phyloP scores from a whole-genome alignment of 768 basidiomycete species.

The Naganishia vaughanmartiniae region DNA sequence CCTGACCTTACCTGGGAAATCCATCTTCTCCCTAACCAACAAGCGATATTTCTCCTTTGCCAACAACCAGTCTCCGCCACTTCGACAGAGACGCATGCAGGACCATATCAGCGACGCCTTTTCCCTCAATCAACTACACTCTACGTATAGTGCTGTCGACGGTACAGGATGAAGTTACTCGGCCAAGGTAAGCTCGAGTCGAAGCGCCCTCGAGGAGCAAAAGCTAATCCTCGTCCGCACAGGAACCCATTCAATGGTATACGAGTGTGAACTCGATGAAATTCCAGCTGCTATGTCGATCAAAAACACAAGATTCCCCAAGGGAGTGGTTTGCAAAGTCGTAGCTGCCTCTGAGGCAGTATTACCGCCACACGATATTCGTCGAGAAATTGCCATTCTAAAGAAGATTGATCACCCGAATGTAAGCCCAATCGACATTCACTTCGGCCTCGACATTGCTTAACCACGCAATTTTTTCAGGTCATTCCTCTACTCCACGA shows the following conservation, averaged over 20 bases:
- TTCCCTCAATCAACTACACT: conserved; percentile 8
- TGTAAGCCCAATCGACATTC: neutral
- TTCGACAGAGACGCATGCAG: conserved; percentile 7
- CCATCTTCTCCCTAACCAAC: neutral
- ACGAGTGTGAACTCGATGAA: neutral
- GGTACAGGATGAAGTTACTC: conserved; percentile 19
- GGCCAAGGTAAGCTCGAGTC: conserved; percentile 6
- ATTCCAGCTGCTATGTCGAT: neutral
- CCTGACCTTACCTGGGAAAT: neutral
- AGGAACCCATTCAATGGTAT: conserved; percentile 24
- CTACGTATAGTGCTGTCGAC: conserved; percentile 16
- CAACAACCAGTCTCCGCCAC: neutral
- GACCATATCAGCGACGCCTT: neutral
- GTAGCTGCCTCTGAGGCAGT: conserved; percentile 3
- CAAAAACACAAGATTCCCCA: neutral
- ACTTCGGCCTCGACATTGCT: neutral
- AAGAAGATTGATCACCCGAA: conserved; percentile 24
- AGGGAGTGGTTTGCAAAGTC: conserved; percentile 18
- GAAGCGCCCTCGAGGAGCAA: neutral
- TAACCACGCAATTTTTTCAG: neutral
- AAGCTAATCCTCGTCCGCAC: neutral
- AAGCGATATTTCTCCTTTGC: neutral
- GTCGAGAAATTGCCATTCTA: conserved; percentile 19
- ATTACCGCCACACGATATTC: conserved; percentile 26
- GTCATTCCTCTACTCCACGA: conserved; percentile 13